A percentile compares a stretch with the other conserved stretches of the same genome.
Evolutionary conservation across 129 eudicot species (phyloP).

Genomic region (Deinandra increscens): DNA sequence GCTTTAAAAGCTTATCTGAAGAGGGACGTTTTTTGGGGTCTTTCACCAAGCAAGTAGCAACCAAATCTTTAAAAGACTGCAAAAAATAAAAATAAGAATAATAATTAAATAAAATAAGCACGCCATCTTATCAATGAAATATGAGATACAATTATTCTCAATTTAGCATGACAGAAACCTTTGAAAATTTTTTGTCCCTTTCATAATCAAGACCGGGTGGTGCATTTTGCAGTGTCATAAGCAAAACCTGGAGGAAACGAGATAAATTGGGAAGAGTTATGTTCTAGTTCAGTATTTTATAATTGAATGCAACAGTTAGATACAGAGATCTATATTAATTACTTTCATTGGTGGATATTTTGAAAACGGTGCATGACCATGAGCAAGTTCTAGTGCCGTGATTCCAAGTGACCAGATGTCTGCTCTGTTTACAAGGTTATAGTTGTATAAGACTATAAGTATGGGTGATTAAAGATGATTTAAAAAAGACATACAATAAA

Average conservation of each 20-base stretch:
- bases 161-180: slow-evolving; percentile 51
- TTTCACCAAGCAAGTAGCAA: slow-evolving; percentile 95
- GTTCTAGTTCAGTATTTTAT: not conserved
- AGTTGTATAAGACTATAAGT: not conserved
- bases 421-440: slow-evolving; percentile 60
- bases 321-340: slow-evolving; percentile 4
- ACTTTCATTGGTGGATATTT: slow-evolving; percentile 99
- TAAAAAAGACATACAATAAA: not conserved
- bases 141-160: too few species aligned
- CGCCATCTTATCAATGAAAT: not conserved
- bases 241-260: slow-evolving; percentile 56
- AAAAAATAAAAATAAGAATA: not conserved
- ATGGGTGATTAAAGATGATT: not conserved
- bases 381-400: slow-evolving; percentile 99
- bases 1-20: slow-evolving; percentile 90
- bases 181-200: slow-evolving; percentile 86
- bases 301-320: not conserved
- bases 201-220: slow-evolving; percentile 98
- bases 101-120: slow-evolving; percentile 8
- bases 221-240: slow-evolving; percentile 96
- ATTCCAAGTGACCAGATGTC: slow-evolving; percentile 98
- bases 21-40: slow-evolving; percentile 94
- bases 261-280: slow-evolving; percentile 5
- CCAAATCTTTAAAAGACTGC: slow-evolving; percentile 93
- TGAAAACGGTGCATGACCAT: slow-evolving; percentile 97